Evolutionary conservation across 768 basidiomycete genomes (phyloP).

Genomic region (Phylloporus sp.): DNA sequence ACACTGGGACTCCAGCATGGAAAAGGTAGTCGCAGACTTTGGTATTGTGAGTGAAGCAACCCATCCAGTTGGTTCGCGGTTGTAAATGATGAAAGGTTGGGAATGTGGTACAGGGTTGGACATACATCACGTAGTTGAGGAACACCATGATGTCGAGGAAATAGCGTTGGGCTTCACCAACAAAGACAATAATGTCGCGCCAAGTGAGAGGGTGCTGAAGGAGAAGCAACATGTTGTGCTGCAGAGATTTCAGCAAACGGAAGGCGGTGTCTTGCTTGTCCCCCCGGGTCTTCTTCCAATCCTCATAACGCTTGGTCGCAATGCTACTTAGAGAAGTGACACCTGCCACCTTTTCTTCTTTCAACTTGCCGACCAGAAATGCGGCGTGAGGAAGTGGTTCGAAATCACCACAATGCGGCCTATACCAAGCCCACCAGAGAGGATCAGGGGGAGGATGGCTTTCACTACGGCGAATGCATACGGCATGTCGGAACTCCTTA

Average conservation of each 20-base stretch:
- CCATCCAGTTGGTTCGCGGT: constrained; percentile 10
- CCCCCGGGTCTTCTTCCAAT: too few species aligned
- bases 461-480: too few species aligned
- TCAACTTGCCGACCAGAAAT: too few species aligned
- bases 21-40: constrained; percentile 1
- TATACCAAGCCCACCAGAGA: too few species aligned
- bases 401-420: too few species aligned
- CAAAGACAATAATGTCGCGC: background rate
- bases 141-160: constrained; percentile 2
- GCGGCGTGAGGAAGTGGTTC: too few species aligned
- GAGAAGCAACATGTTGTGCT: background rate
- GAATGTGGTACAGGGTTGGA: background rate
- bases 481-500: too few species aligned
- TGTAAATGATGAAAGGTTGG: background rate
- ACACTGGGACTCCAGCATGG: constrained; percentile 7
- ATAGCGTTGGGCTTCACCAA: constrained; percentile 1
- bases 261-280: background rate
- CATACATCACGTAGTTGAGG: background rate
- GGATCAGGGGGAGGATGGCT: too few species aligned
- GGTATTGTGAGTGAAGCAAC: constrained; percentile 3
- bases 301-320: too few species aligned
- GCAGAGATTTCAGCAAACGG: background rate
- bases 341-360: too few species aligned
- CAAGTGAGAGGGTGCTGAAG: background rate
- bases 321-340: too few species aligned